Conservation (phyloP, 2,329 filamentous ascomycete species). For the Pseudocercospora macadamiae region DNA sequence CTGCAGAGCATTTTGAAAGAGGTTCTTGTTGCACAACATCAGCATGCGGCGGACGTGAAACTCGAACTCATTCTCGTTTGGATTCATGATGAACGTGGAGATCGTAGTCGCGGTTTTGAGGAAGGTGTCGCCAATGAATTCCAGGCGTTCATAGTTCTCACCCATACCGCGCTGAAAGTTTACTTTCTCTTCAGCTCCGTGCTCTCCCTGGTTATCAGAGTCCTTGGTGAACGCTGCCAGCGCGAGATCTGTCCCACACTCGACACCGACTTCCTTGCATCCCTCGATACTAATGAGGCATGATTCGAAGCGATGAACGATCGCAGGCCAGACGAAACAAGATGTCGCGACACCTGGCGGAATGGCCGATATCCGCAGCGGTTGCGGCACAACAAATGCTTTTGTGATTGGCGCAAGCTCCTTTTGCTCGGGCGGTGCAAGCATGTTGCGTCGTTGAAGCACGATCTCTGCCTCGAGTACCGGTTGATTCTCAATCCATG, state of each 20-base stretch:
- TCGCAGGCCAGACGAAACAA: constrained; percentile 76
- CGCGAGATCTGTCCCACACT: constrained; percentile 69
- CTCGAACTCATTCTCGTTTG: constrained; percentile 78
- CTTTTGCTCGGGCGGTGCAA: constrained; percentile 67
- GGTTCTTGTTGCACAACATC: constrained; percentile 86
- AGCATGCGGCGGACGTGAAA: constrained; percentile 91
- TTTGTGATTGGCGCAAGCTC: constrained; percentile 53
- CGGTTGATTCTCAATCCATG: constrained; percentile 71
- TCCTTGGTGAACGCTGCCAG: constrained; percentile 93
- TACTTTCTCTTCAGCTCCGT: constrained; percentile 62
- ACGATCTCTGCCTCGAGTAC: constrained; percentile 78
- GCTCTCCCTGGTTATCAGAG: constrained; percentile 79
- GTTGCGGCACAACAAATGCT: constrained; percentile 72
- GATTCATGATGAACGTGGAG: constrained; percentile 75
- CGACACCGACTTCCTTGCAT: constrained; percentile 65
- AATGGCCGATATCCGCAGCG: constrained; percentile 74
- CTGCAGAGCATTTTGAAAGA: constrained; percentile 75
- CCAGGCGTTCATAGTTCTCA: constrained; percentile 89
- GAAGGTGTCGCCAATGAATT: constrained; percentile 91
- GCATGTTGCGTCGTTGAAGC: constrained; percentile 76
- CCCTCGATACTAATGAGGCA: constrained; percentile 80
- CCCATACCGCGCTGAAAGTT: constrained; percentile 86
- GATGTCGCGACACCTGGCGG: constrained; percentile 70
- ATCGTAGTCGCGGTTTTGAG: constrained; percentile 96
- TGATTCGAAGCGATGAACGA: constrained; percentile 81